phyloP scores from a whole-genome alignment of 2,329 filamentous ascomycete genomes.

The Talaromyces sp. region DNA sequence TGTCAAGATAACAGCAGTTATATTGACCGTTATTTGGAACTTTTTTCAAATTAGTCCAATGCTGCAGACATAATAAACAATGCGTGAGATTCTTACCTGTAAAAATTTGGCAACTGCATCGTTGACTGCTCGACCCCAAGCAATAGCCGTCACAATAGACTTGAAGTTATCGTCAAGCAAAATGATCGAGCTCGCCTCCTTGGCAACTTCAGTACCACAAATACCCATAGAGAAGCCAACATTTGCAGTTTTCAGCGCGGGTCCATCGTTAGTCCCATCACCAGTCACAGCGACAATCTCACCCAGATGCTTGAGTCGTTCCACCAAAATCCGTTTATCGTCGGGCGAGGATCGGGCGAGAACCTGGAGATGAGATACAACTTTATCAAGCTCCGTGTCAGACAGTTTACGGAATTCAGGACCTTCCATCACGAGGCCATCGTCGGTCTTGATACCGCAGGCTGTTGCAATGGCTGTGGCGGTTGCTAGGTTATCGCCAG shows the following conservation, averaged over 20 bases:
- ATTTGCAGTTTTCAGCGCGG: conserved; percentile 60
- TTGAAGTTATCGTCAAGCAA: conserved; percentile 62
- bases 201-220: conserved; percentile 61
- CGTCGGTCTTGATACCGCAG: conserved; percentile 59
- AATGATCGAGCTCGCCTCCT: conserved; percentile 64
- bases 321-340: conserved; percentile 60
- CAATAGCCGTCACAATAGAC: conserved; percentile 60
- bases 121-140: conserved; percentile 65
- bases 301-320: conserved; percentile 55
- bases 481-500: conserved; percentile 64
- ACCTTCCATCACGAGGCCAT: conserved; percentile 62
- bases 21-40: conserved; percentile 70
- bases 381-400: conserved; percentile 52
- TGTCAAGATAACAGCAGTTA: conserved; percentile 80
- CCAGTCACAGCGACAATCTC: conserved; percentile 60
- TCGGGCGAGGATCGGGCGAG: conserved; percentile 61
- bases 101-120: conserved; percentile 64
- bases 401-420: conserved; percentile 59
- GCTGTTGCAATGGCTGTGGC: conserved; percentile 67
- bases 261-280: conserved; percentile 62
- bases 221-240: conserved; percentile 66
- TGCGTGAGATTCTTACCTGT: conserved; percentile 32
- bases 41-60: conserved; percentile 56
- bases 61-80: conserved; percentile 39
- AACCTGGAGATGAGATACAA: conserved; percentile 56